Evolutionary conservation across 305 asterid genomes (phyloP), one percentile per base, ranked within the genome.

Genomic region (Caryopteris hybrid): DNA sequence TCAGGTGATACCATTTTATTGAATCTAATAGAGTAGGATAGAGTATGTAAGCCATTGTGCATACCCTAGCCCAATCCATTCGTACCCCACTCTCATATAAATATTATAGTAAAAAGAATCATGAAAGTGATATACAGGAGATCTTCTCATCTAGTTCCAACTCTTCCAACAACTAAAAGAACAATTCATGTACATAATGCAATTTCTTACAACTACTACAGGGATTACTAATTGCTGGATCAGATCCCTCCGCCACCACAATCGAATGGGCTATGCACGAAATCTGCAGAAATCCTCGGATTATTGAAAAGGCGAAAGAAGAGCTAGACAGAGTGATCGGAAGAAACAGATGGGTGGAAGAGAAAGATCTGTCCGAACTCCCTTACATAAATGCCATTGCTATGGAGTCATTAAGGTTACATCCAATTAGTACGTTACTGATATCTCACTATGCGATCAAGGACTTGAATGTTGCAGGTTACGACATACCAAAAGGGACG

Each of bases 181-280:
- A 3, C 45, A 12, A 6, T 43, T 43, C 8, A 16, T 13, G 7
- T n/a, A 46, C 10, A 17, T 16, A 46, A 41, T 2, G 16, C 46
- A 41, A 41, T 10, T 41, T 41, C 16, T 41, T 41, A 3, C 16
- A 4, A 12, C 11, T 41, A 8, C n/a, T 45, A 16, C 17, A 83
- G 76, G 61, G 78, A 43, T 22, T 80, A 21, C 61, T 83, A 57
- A 47, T 70, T 12, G 80, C 77, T 5, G 80, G 82, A 53, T 73
- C 72, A 6, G 82, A 76, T 42, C 82, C 89, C 1, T 39, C 88
- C 0, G 72, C 85, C 0, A 48, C 76, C 8, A 14, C 79, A 2
- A 13, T 81, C 0, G 89, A 86, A 38, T 81, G 92, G 92, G 64
- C 83, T n/a, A 21, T 86, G 13, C 69, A 45, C 4, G 82, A 86